Evolutionary conservation across 148 eudicot genomes (phyloP), one percentile per base, ranked within the genome.

Genomic region (Vaccinium darrowii): DNA sequence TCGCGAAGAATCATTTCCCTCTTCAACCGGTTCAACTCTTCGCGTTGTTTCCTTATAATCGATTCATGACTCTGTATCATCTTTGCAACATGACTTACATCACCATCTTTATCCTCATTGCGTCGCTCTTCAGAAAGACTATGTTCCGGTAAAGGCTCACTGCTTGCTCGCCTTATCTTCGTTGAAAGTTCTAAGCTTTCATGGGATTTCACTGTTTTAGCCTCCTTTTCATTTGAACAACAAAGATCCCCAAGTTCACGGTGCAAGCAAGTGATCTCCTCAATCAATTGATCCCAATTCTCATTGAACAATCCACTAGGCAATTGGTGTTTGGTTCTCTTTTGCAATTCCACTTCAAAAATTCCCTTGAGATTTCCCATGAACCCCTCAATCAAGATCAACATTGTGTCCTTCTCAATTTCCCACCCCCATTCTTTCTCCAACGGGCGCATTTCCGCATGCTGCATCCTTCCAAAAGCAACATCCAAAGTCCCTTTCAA

Each of bases 381-480:
- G 81, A 88, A 91, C n/a, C 92, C 94, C 50, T 77, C 87, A 10
- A 91, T 83, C 78, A 88, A 58, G 25, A 84, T 86, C 0, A 86
- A 81, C n/a, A 88, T 78, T 3, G 86, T 88, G 8, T 91, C 92
- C 76, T 87, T 91, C 87, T 92, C 95, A 33, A 94, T 84, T 16
- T 10, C 78, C 84, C 88, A 87, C 76, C 88, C 86, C 89, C 90
- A 91, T 86, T 91, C 90, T 78, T 87, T 81, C 84, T 94, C 98
- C 74, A 90, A 58, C 0, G 93, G 93, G 3, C 87, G 81, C 16
- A 79, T 81, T 81, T 91, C 95, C 8, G 84, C 84, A 0, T 84
- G 87, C 74, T 90, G 88, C 91, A 93, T 90, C 69, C 82, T 88
- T 63, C 90, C 90, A 60, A 92, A 92, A 5, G 94, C 95, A 43